Conservation (phyloP, 2,329 filamentous ascomycete genomes). For the Xylaria sp. region DNA sequence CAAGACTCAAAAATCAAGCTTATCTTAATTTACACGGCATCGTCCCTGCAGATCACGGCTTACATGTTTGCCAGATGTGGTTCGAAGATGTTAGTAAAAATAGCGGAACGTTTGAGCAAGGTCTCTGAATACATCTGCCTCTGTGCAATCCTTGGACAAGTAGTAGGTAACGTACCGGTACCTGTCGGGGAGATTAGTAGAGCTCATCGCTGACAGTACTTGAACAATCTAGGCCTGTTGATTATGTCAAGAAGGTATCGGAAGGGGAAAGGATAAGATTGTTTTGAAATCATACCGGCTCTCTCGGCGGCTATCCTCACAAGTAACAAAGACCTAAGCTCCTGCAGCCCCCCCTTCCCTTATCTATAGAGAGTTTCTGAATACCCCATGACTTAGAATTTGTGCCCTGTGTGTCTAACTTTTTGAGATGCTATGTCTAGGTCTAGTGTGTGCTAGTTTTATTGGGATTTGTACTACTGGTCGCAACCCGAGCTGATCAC, state of each 20-base stretch:
- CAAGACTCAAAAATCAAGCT: neutral
- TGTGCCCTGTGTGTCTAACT: neutral
- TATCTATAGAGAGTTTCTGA: neutral
- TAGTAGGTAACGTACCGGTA: no score
- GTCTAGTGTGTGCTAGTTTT: neutral
- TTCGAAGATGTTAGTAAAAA: neutral
- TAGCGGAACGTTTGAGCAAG: neutral
- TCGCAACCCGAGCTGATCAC: constrained; percentile 16
- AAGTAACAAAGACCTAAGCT: neutral
- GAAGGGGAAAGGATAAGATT: neutral
- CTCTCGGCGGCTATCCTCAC: neutral
- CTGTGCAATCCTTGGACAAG: neutral
- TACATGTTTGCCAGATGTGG: neutral
- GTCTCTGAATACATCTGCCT: neutral
- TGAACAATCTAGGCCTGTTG: neutral
- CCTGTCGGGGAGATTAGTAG: neutral
- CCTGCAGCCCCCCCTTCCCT: neutral
- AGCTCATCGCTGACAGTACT: neutral
- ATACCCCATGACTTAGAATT: neutral
- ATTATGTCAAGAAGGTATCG: neutral
- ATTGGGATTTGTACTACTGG: neutral
- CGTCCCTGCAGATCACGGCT: neutral
- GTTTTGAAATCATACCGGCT: neutral
- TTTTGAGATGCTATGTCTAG: neutral
- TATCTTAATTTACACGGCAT: neutral